Evolutionary conservation across 768 basidiomycete genomes (phyloP).

Genomic region (Agaricus subrufescens): DNA sequence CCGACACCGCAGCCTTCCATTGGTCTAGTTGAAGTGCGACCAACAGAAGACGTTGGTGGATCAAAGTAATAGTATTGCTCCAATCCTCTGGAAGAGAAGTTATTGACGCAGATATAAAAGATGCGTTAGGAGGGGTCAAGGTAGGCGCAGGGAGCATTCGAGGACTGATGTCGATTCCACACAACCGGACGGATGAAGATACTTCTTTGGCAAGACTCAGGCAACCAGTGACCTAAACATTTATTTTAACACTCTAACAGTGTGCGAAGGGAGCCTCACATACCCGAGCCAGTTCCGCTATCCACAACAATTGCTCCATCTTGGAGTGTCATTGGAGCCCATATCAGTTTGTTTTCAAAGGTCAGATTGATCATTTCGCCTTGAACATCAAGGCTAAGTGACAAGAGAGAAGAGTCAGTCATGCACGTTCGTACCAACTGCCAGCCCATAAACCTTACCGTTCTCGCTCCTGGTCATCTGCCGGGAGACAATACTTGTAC

Average conservation of each 20-base stretch:
- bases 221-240: constrained; percentile 17
- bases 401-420: neutral
- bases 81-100: neutral
- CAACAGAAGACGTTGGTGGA: constrained; percentile 4
- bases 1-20: constrained; percentile 7
- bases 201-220: constrained; percentile 12
- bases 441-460: neutral
- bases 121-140: neutral
- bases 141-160: constrained; percentile 15
- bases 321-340: constrained; percentile 6
- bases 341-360: constrained; percentile 5
- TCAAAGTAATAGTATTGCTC: neutral
- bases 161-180: constrained; percentile 17
- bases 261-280: neutral
- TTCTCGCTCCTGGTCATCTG: neutral
- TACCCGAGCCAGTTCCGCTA: constrained; percentile 10
- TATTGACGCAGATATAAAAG: neutral
- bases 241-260: neutral
- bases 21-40: neutral
- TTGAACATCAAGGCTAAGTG: neutral
- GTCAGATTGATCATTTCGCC: neutral
- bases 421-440: neutral
- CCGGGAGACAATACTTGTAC: neutral
- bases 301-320: constrained; percentile 4
- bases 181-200: constrained; percentile 7